phyloP scores from a whole-genome alignment of 306 rosid species.

The Acacia acuminata region DNA sequence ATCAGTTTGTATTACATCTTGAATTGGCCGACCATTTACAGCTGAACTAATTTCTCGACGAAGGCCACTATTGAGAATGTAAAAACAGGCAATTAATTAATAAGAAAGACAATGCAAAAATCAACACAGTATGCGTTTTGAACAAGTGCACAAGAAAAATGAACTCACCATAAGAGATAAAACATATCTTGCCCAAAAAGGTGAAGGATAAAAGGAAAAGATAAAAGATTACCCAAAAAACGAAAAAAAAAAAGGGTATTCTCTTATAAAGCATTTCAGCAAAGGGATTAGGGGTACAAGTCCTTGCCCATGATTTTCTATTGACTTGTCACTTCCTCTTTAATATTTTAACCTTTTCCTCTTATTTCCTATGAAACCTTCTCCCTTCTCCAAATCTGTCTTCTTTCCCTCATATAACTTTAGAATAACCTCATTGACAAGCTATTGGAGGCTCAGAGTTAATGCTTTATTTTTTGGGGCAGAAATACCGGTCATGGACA shows the following conservation, averaged over 20 bases:
- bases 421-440: not conserved
- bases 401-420: not conserved
- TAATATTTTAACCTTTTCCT: not conserved
- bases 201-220: not conserved
- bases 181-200: not conserved
- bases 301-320: not conserved
- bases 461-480: not conserved
- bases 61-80: not conserved
- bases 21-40: not conserved
- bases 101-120: not conserved
- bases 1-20: not conserved
- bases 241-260: too few relatives aligned
- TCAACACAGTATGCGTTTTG: not conserved
- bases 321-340: not conserved
- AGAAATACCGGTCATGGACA: not conserved
- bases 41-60: not conserved
- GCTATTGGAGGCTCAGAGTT: not conserved
- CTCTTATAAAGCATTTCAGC: not conserved
- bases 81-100: not conserved
- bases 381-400: not conserved
- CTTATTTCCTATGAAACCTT: not conserved
- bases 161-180: not conserved
- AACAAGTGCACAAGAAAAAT: not conserved
- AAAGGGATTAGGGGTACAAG: not conserved
- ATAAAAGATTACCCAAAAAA: not conserved